Conservation (phyloP, 345 rosid species). For the Rhizophora apiculata region DNA sequence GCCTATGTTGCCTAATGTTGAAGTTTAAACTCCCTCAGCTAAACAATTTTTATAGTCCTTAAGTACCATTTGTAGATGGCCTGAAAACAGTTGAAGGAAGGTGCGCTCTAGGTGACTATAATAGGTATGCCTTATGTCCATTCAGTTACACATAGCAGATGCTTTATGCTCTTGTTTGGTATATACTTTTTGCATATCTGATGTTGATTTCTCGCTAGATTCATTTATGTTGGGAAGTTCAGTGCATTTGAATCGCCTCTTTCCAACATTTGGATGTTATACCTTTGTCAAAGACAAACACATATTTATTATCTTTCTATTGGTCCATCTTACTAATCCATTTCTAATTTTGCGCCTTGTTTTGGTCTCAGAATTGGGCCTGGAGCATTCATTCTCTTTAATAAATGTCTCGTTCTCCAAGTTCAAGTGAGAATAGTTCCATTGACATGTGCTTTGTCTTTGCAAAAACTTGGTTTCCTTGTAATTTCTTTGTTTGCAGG, state of each 20-base stretch:
- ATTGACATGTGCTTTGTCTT: not conserved
- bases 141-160: no score
- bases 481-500: conserved; percentile 37
- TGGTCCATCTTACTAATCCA: no score
- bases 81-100: conserved; percentile 76
- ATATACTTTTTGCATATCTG: not conserved
- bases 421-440: conserved; percentile 52
- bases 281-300: no score
- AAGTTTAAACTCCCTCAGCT: not conserved
- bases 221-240: no score
- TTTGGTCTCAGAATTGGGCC: conserved; percentile 47
- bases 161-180: not conserved
- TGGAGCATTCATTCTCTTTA: conserved; percentile 52
- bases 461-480: conserved; percentile 13
- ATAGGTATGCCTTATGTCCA: conserved; percentile 30
- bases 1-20: no score
- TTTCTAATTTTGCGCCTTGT: not conserved
- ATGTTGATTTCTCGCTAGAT: not conserved
- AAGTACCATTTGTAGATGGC: conserved; percentile 49
- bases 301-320: no score
- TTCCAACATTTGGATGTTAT: no score
- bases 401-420: conserved; percentile 56
- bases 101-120: conserved; percentile 68
- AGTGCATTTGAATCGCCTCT: no score
- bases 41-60: not conserved